Conservation (phyloP, 2,329 filamentous ascomycete genomes). For the Parascedosporium putredinis region DNA sequence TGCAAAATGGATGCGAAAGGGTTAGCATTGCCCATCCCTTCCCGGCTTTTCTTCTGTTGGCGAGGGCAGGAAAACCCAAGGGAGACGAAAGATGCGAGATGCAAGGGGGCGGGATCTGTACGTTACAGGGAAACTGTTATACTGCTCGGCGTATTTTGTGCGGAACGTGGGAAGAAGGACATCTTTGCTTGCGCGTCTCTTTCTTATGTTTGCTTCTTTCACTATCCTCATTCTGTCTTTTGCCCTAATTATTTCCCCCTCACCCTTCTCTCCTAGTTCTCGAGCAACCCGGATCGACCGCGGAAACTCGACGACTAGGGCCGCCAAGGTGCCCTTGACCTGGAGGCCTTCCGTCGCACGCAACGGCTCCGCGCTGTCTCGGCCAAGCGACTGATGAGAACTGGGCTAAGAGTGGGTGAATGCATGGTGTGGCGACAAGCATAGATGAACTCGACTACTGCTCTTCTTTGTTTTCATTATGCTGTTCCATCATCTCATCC, state of each 20-base stretch:
- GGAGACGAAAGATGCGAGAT: background rate
- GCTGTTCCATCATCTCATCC: too few relatives aligned
- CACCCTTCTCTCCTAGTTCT: background rate
- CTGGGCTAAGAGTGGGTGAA: background rate
- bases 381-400: too few relatives aligned
- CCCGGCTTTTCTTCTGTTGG: too few relatives aligned
- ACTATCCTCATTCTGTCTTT: too few relatives aligned
- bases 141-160: conserved; percentile 3
- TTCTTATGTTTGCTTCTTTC: conserved; percentile 1
- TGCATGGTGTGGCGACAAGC: background rate
- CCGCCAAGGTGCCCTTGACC: too few relatives aligned
- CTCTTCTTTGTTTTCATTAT: background rate
- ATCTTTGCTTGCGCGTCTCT: background rate
- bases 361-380: too few relatives aligned
- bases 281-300: background rate
- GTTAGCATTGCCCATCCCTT: background rate
- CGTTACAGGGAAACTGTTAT: conserved; percentile 8
- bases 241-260: conserved; percentile 1
- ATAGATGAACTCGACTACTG: conserved; percentile 1
- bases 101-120: background rate
- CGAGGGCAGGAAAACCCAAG: background rate
- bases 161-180: conserved; percentile 7
- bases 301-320: background rate
- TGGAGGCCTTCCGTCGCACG: too few relatives aligned
- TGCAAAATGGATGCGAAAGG: background rate